These are phyloP conservation scores for Cetraspora pellucida DNA, from an alignment of 192 early-diverging fungal species.

Conservation along the genomic window DNA sequence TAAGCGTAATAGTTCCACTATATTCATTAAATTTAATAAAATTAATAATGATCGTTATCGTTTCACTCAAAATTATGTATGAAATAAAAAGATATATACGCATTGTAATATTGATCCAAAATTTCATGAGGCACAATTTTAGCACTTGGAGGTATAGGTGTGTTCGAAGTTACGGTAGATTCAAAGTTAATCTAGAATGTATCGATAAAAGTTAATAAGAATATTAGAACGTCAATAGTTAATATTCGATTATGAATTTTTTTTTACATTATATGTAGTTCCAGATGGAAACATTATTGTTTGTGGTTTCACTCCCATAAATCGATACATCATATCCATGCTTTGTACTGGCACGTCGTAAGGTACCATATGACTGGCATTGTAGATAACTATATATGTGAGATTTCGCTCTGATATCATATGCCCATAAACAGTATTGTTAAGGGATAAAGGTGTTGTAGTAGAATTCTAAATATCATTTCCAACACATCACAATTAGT, in stretches of 20 bases:
- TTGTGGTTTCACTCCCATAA: slow-evolving; percentile 58
- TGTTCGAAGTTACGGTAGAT: background rate
- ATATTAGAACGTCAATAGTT: background rate
- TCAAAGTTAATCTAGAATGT: slow-evolving; percentile 20
- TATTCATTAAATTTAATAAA: background rate
- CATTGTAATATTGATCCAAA: slow-evolving; percentile 40
- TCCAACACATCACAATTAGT: background rate
- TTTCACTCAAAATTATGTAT: background rate
- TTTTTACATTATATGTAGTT: slow-evolving; percentile 28
- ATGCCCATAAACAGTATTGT: slow-evolving; percentile 44
- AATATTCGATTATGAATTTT: background rate
- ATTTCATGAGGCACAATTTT: slow-evolving; percentile 11
- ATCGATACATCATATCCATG: slow-evolving; percentile 88
- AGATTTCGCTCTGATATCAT: slow-evolving; percentile 60
- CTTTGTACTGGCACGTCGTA: slow-evolving; percentile 82
- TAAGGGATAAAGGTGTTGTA: slow-evolving; percentile 50
- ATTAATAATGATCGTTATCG: background rate
- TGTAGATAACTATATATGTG: slow-evolving; percentile 81
- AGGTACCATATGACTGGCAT: slow-evolving; percentile 87
- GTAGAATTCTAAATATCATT: slow-evolving; percentile 5
- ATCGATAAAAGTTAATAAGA: too few species aligned
- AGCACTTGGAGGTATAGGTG: background rate
- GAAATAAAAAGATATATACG: slow-evolving; percentile 11
- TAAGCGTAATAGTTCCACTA: slow-evolving; percentile 40
- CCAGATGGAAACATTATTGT: slow-evolving; percentile 28